Evolutionary conservation across 257 asterid species (phyloP), one percentile per base, ranked within the genome.

Genomic region (Solanum dulcamara): DNA sequence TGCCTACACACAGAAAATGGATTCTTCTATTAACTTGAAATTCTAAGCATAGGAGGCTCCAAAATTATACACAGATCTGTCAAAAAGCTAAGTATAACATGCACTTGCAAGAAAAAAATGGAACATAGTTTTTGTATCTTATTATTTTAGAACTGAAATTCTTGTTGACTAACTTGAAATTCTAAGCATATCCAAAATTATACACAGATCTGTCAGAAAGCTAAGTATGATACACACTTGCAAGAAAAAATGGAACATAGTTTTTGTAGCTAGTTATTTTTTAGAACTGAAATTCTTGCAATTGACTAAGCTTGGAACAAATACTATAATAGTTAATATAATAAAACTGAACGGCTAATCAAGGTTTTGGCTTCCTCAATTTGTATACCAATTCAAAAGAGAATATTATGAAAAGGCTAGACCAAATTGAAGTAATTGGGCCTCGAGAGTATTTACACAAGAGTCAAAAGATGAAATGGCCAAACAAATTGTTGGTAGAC

Each of bases 1-100:
- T 92, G 89, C 87, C 99, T 96, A 87, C 86, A 88, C 33, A 77
- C 18, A 59, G 80, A 66, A 80, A 75, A 64, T 35, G 51, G n/a
- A 79, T 5, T 79, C 64, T 30, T 50, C 44, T 50, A 48, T 79
- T 79, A 48, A 30, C 44, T 26, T 48, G 66, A 48, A 17, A 48
- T 18, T 79, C 35, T 48, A 48, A 50, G 66, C 83, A 18, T 32
- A 10, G 28, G 57, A 42, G 14, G 11, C 20, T 79, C 64, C 59
- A 50, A 59, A 59, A 79, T 18, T 48, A 79, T 79, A 79, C 2
- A 17, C 44, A 28, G 33, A 72, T 68, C 77, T 68, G 8, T 4
- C 48, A 68, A 15, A 17, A 68, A 68, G 44, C 9, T 7, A 35
- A 35, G 9, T 10, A 35, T 35, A 68, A 8, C 30, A 68, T 9